Evolutionary conservation across 768 basidiomycete species (phyloP).

Genomic region (Termitomyces titanicus): DNA sequence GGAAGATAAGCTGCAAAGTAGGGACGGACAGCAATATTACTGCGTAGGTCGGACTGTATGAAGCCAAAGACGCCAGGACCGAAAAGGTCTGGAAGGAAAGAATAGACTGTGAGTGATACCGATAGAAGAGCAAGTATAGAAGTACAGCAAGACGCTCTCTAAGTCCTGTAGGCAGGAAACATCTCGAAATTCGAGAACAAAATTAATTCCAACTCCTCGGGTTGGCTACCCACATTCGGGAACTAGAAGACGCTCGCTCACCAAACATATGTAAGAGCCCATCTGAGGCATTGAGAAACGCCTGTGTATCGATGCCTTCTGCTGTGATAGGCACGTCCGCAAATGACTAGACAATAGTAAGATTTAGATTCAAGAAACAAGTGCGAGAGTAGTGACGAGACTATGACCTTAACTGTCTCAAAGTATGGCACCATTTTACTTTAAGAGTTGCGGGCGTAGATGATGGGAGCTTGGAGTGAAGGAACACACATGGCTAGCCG

Average conservation of each 20-base stretch:
- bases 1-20: not conserved
- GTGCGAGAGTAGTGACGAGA: not conserved
- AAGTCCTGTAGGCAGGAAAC: not conserved
- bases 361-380: not conserved
- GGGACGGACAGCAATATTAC: slow-evolving; percentile 57
- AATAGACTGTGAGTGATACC: not conserved
- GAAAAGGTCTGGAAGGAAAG: slow-evolving; percentile 48
- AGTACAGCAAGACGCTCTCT: not conserved
- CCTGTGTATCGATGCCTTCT: slow-evolving; percentile 71
- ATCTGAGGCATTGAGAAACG: slow-evolving; percentile 87
- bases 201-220: slow-evolving; percentile 10
- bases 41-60: slow-evolving; percentile 66
- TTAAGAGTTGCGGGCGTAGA: too few relatives aligned
- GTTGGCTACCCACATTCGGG: not conserved
- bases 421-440: slow-evolving; percentile 51
- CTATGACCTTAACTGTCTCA: slow-evolving; percentile 60
- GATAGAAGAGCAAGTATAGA: not conserved
- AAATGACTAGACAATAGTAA: slow-evolving; percentile 68
- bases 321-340: slow-evolving; percentile 76
- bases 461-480: too few relatives aligned
- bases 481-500: too few relatives aligned
- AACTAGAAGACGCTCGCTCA: slow-evolving; percentile 24
- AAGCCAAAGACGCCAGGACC: slow-evolving; percentile 71
- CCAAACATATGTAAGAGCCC: slow-evolving; percentile 77
- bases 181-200: not conserved